phyloP scores from a whole-genome alignment of 805 yeast genomes.

The Pichia heedii region DNA sequence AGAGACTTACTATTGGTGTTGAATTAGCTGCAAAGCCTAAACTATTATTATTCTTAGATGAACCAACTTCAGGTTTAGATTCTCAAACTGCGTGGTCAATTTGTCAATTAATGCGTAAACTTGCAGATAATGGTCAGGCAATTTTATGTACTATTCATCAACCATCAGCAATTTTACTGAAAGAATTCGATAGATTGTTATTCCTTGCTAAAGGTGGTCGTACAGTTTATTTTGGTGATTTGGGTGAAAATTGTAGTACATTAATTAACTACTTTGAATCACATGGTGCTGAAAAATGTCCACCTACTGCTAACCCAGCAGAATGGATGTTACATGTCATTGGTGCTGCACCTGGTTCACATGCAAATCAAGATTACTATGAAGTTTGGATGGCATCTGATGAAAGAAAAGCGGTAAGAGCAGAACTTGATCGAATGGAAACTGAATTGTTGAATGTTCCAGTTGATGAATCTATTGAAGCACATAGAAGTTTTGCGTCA shows the following conservation, averaged over 20 bases:
- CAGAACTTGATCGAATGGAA: slow-evolving; percentile 58
- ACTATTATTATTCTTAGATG: slow-evolving; percentile 46
- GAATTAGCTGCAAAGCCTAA: slow-evolving; percentile 49
- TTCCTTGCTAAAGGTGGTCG: slow-evolving; percentile 64
- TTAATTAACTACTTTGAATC: slow-evolving; percentile 59
- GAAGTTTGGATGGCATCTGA: slow-evolving; percentile 70
- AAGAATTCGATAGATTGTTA: slow-evolving; percentile 69
- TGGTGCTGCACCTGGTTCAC: slow-evolving; percentile 78
- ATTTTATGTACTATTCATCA: slow-evolving; percentile 71
- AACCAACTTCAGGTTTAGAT: slow-evolving; percentile 54
- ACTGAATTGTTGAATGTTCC: slow-evolving; percentile 38
- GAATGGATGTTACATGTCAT: slow-evolving; percentile 89
- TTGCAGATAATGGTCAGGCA: slow-evolving; percentile 46
- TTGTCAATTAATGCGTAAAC: slow-evolving; percentile 42
- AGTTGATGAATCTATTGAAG: slow-evolving; percentile 24
- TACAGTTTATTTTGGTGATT: slow-evolving; percentile 68
- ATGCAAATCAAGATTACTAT: slow-evolving; percentile 60
- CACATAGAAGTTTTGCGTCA: slow-evolving; percentile 38
- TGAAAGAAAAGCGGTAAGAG: slow-evolving; percentile 49
- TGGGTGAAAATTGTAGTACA: slow-evolving; percentile 46
- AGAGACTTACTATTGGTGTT: slow-evolving; percentile 47
- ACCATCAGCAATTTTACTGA: slow-evolving; percentile 71
- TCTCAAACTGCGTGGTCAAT: slow-evolving; percentile 56
- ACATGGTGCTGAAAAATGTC: slow-evolving; percentile 60
- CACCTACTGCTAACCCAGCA: slow-evolving; percentile 66